A percentile compares a stretch with the other conserved stretches of the same genome.
These are phyloP conservation scores for Ustilago cynodontis DNA, from an alignment of 1,284 basidiomycete genomes.

Conservation along the genomic window DNA sequence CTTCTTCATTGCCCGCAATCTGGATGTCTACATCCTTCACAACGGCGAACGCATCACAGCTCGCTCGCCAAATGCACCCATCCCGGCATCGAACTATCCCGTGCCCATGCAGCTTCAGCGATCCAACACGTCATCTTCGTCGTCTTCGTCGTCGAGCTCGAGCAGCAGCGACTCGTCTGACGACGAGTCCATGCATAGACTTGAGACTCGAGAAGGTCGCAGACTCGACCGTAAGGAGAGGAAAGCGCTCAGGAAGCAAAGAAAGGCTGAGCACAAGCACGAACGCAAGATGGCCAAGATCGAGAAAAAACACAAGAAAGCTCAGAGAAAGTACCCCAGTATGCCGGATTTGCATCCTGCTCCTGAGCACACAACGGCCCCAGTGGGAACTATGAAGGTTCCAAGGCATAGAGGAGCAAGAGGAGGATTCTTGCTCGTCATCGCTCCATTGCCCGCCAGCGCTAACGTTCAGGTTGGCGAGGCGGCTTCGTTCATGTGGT, in stretches of 20 bases:
- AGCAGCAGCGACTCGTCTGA: constrained; percentile 22
- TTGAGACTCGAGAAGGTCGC: constrained; percentile 72
- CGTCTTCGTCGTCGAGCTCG: constrained; percentile 12
- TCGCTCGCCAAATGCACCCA: constrained; percentile 11
- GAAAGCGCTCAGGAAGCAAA: constrained; percentile 25
- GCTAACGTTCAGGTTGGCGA: neutral
- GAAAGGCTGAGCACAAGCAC: constrained; percentile 18
- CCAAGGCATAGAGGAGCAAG: neutral
- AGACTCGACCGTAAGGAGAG: constrained; percentile 16
- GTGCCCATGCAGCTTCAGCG: neutral
- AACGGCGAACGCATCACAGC: constrained; percentile 26
- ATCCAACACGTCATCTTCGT: neutral
- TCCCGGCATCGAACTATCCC: neutral
- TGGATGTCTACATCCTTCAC: constrained; percentile 35
- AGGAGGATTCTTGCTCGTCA: constrained; percentile 14
- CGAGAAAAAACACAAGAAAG: constrained; percentile 18
- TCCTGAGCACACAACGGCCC: neutral
- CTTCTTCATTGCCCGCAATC: constrained; percentile 28
- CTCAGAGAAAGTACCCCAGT: constrained; percentile 14
- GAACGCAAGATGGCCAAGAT: constrained; percentile 15
- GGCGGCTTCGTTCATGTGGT: constrained; percentile 22
- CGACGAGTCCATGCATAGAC: neutral
- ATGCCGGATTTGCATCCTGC: neutral
- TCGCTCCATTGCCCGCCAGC: constrained; percentile 11
- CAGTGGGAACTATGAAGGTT: neutral